Base-by-base conservation (phyloP, 352 stramenopile species). In the Phytopythium helicoides region DNA sequence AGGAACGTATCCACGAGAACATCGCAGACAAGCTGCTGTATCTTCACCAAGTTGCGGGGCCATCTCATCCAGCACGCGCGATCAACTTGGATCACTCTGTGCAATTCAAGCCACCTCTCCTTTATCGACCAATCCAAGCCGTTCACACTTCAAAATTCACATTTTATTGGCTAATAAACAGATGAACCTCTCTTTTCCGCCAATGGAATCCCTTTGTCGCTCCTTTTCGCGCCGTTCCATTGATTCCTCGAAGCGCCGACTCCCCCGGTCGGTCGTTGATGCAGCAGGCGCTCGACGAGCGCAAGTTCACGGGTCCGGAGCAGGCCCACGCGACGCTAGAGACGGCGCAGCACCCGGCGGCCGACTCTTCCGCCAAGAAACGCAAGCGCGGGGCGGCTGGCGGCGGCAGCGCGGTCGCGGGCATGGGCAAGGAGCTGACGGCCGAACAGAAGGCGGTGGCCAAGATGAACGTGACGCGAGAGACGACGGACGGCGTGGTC, bases 391-490 rank as follows among this genome's bases (percentile, higher is more conserved):
- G 51, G 46, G 47, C 56, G 5, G 46, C 33, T 21, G 15, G 33
- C 18, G 33, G 18, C 15, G 36, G 40, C 28, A 33, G 28, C 9
- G 28, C 28, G 28, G 28, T 33, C 28, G 18, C 28, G 25, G 28
- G 28, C 28, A 51, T 51, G 58, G 63, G 59, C 19, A 89, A 88
- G 52, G 82, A 93, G 50, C 66, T 93, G 40, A 71, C 69, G 7
- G 50, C 57, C 0, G 80, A 89, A 6, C 82, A 93, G 59, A 93
- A 93, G 51, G 65, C 70, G 14, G 64, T 89, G 44, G 78, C 85
- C 40, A 88, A 86, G 52, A 82, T 86, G 73, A 76, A 91, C 67
- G 74, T 93, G 38, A 75, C 61, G 35, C 80, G 82, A 49, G 71
- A 81, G 51, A 63, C 60, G 18, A 64, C 71, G 25, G 82, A 90